Percentiles rank a stretch among this genome's conserved stretches.
phyloP scores from a whole-genome alignment of 2,329 filamentous ascomycete species.

The Phaeosphaeria sp. region DNA sequence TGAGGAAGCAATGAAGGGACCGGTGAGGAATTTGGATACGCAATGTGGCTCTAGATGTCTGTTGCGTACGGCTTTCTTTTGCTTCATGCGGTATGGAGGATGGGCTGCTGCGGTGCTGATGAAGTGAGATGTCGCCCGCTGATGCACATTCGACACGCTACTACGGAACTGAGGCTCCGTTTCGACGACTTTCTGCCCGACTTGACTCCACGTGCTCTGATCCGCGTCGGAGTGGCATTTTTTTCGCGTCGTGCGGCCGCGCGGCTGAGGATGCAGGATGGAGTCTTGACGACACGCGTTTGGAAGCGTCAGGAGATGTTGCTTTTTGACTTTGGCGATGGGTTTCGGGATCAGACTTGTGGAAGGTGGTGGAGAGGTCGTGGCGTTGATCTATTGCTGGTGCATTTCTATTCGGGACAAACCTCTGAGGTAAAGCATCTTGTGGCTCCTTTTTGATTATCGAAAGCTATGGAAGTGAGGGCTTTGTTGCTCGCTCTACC shows the following conservation, averaged over 20 bases:
- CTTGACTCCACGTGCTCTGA: not conserved
- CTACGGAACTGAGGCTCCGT: not conserved
- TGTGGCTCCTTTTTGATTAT: not conserved
- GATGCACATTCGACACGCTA: not conserved
- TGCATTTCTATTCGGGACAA: not conserved
- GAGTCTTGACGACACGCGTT: slow-evolving; percentile 3
- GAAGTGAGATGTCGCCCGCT: not conserved
- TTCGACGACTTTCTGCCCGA: not conserved
- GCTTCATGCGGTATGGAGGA: not conserved
- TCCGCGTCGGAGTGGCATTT: not conserved
- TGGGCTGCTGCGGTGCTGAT: not conserved
- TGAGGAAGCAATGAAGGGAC: not conserved
- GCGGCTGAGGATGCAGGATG: not conserved
- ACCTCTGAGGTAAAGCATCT: not conserved
- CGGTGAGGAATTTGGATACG: not conserved
- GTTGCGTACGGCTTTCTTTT: not conserved
- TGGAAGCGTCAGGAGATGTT: not conserved
- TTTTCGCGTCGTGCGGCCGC: not conserved
- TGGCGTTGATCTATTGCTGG: not conserved
- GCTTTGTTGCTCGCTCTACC: not conserved
- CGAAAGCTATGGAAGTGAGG: no score
- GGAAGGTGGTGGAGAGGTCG: not conserved
- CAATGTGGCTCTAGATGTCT: no score
- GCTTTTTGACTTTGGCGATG: not conserved
- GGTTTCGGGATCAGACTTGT: not conserved